Evolutionary conservation across 148 eudicot species (phyloP), one percentile per base, ranked within the genome.

Genomic region (Cornus kousa): DNA sequence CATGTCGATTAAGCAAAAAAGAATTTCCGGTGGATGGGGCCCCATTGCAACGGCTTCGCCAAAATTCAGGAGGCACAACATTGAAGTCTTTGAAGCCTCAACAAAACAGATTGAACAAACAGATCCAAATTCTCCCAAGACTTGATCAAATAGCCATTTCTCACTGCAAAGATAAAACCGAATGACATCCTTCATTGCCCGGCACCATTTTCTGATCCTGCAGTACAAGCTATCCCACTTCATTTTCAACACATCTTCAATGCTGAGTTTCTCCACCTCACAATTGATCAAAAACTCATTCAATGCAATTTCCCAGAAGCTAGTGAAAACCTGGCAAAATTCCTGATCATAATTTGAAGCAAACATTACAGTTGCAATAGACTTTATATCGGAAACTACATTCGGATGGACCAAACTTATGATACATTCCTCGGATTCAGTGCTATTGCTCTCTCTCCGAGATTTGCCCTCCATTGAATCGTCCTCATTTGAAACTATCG

Each of bases 31-130:
- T n/a, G 78, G 71, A 24, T 82, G 85, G 23, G 92, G 82, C 5
- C 89, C 92, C 16, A 92, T 86, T 0, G 87, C 87, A 23, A 95
- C 85, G 65, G 97, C 98, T 66, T 89, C 86, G 4, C 94, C 97
- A 57, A 95, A 95, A 81, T 85, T 95, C 79, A 93, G 79, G 24
- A 95, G 93, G 76, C 88, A 80, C 46, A 85, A 57, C 80, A 94
- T 60, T 9, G 93, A 79, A 35, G 81, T 88, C 78, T 85, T 87
- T 35, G 92, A 79, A 3, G 87, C 88, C 74, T 93, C 91, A 43
- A 85, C 57, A 37, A 93, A 90, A 62, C 85, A 87, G 65, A 78
- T 35, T 2, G 87, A 85, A 50, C 83, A 81, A 22, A 75, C 40
- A 12, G 83, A 40, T 40, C 83, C 89, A 23, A 74, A 77, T 35